Evolutionary conservation across 495 filamentous ascomycete species (phyloP), one percentile per base, ranked within the genome.

Genomic region (Neurospora sp.): DNA sequence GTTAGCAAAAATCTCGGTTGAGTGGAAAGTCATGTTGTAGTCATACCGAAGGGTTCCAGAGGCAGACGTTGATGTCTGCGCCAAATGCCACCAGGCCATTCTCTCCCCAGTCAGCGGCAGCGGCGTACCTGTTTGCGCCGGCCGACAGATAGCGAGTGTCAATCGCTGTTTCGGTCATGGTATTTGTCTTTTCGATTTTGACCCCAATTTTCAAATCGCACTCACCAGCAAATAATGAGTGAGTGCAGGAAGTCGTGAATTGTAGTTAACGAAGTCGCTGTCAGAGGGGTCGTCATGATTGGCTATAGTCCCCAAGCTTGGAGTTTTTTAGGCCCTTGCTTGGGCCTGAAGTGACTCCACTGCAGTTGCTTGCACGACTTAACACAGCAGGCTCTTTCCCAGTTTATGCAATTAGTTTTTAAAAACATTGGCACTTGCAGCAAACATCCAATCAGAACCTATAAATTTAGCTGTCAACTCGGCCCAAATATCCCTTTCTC

Each of bases 121-220:
- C 90, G 37, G 96, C 91, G 75, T 98, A 93, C 74, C 95, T 86
- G 83, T 98, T 98, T 44, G 93, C 94, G 72, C 96, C 96, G 72
- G 90, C 90, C 39, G 94, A 92, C 39, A 97, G 89, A 76, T 93
- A 96, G 16, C 89, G 86, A 71, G 83, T 77, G 23, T 78, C 69
- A 6, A 40, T 70, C 35, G 46, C 59, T 35, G 59, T 20, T 69
- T 75, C 75, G 0, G 72, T 71, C 79, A 79, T 82, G 37, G 31
- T 74, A 31, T 18, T 62, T 62, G 12, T 5, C 14, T 16, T 16
- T 35, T 35, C 23, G 12, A 35, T 27, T 27, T 59, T 18, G 23
- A 62, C 27, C 27, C 14, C 54, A 4, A 62, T 18, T 35, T 62
- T 4, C 14, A 18, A 1, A 35, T 16, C 27, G 16, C 27, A 62